Evolutionary conservation across 1,284 basidiomycete species (phyloP).

Genomic region (Puccinia hordei): DNA sequence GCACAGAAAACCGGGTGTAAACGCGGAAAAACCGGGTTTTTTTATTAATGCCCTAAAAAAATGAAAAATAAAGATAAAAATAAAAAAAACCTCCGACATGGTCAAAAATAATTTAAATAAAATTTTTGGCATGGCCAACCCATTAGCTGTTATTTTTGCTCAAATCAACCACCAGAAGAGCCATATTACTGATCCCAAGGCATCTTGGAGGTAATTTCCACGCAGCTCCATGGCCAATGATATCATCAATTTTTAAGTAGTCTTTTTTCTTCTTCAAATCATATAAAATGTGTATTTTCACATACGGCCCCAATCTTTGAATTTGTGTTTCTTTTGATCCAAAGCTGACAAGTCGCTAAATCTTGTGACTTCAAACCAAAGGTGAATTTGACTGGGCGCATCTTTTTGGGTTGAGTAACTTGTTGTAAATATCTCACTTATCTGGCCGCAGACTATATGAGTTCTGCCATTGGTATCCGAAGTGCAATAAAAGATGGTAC

Average conservation of each 20-base stretch:
- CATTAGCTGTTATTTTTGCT: slow-evolving; percentile 6
- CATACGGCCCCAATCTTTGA: slow-evolving; percentile 27
- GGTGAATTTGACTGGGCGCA: slow-evolving; percentile 5
- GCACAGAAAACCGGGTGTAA: too few species aligned
- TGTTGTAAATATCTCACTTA: slow-evolving; percentile 33
- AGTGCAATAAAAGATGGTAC: slow-evolving; percentile 1
- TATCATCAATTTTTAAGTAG: slow-evolving; percentile 6
- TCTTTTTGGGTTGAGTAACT: background rate
- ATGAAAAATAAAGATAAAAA: too few species aligned
- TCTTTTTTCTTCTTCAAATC: slow-evolving; percentile 12
- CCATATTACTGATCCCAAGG: slow-evolving; percentile 14
- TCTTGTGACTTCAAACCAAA: slow-evolving; percentile 23
- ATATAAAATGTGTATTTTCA: slow-evolving; percentile 3
- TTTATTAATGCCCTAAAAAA: too few species aligned
- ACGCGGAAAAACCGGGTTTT: too few species aligned
- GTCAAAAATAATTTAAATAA: too few species aligned
- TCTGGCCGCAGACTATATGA: background rate
- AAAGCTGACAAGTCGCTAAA: slow-evolving; percentile 8
- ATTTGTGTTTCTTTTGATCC: slow-evolving; percentile 28
- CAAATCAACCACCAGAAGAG: slow-evolving; percentile 25
- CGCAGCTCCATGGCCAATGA: slow-evolving; percentile 17
- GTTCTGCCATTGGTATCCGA: background rate
- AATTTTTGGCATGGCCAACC: too few species aligned
- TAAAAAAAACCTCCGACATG: too few species aligned
- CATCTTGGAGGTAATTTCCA: slow-evolving; percentile 5